These are phyloP conservation scores for Austroboletus eburneus DNA, from an alignment of 768 basidiomycete genomes.

Conservation along the genomic window DNA sequence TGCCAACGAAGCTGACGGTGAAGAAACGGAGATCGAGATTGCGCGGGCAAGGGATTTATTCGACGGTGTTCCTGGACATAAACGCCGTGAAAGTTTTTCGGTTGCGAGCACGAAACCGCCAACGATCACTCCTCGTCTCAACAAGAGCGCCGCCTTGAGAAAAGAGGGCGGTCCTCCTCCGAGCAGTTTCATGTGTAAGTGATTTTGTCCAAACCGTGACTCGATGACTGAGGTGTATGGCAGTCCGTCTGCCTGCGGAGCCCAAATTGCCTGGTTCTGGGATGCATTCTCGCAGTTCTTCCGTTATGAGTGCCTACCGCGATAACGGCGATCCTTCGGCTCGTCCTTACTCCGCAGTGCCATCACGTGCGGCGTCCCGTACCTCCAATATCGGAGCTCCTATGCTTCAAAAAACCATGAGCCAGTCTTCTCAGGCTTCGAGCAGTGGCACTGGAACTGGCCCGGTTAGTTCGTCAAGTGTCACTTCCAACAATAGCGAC, in stretches of 20 bases:
- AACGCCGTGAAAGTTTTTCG: constrained; percentile 68
- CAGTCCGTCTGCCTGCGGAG: constrained; percentile 46
- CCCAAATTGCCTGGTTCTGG: constrained; percentile 39
- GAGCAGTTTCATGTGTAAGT: constrained; percentile 68
- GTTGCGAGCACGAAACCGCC: constrained; percentile 54
- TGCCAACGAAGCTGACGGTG: constrained; percentile 28
- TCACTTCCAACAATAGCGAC: constrained; percentile 21
- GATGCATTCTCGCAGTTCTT: constrained; percentile 40
- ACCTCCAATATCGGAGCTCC: constrained; percentile 24
- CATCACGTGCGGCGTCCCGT: constrained; percentile 43
- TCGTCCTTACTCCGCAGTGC: constrained; percentile 17
- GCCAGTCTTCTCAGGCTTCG: constrained; percentile 26
- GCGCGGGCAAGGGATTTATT: constrained; percentile 47
- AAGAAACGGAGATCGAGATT: constrained; percentile 25
- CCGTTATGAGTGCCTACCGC: constrained; percentile 30
- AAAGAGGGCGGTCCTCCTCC: constrained; percentile 51
- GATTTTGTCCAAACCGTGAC: too few species aligned
- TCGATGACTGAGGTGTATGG: constrained; percentile 2
- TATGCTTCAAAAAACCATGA: constrained; percentile 15
- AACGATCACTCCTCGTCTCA: constrained; percentile 40
- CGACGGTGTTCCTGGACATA: constrained; percentile 82
- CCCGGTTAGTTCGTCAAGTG: constrained; percentile 26
- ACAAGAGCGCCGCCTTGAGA: constrained; percentile 41
- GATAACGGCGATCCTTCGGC: constrained; percentile 13
- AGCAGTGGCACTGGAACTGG: constrained; percentile 23